phyloP scores from a whole-genome alignment of 75 land plant genomes.

The Selaginella moellendorffii region DNA sequence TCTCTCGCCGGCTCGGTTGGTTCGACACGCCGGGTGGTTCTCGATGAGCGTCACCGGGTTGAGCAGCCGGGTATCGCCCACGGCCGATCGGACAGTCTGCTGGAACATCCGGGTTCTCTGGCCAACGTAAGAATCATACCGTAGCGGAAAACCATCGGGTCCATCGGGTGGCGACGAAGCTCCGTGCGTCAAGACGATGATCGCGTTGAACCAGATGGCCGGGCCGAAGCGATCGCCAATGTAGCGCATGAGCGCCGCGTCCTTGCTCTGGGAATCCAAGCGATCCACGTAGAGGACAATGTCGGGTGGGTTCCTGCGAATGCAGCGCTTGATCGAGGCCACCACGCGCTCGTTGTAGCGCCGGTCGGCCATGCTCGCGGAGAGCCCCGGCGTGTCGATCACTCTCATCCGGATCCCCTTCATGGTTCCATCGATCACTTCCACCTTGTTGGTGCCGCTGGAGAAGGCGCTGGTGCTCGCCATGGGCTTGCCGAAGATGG shows the following conservation, averaged over 20 bases:
- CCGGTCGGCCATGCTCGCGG: background rate
- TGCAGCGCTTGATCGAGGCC: background rate
- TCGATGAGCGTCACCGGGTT: background rate
- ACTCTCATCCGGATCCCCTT: constrained; percentile 1
- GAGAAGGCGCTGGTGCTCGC: background rate
- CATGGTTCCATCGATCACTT: background rate
- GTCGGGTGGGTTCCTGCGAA: background rate
- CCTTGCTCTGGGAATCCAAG: background rate
- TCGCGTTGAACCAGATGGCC: constrained; percentile 4
- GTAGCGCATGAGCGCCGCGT: background rate
- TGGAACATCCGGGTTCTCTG: background rate
- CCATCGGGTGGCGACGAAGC: constrained; percentile 4
- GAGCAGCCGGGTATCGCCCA: background rate
- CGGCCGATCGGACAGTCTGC: background rate
- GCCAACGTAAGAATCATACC: background rate
- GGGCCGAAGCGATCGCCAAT: background rate
- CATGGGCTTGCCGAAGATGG: background rate
- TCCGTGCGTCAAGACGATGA: constrained; percentile 4
- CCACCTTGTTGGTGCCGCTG: background rate
- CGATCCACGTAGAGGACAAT: constrained; percentile 4
- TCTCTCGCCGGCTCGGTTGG: background rate
- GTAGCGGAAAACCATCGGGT: background rate
- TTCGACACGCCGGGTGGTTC: background rate
- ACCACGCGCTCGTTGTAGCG: background rate
- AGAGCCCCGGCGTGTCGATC: constrained; percentile 4